A percentile compares a stretch with the other conserved stretches of the same genome.
Conservation (phyloP, 768 basidiomycete genomes). For the Pulveroboletus sp. region DNA sequence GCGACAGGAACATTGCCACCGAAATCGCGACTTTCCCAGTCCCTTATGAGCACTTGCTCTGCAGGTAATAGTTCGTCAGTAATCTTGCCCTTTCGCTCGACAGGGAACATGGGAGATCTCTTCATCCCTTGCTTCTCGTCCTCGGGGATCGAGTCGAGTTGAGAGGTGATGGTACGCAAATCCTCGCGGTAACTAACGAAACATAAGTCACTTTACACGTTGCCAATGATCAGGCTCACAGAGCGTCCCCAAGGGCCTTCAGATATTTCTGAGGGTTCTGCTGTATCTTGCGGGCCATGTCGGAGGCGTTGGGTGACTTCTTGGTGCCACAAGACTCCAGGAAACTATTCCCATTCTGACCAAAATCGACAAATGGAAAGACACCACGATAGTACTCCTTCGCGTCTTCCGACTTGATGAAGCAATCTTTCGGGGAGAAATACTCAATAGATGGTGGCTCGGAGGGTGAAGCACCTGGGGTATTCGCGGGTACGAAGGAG, state of each 20-base stretch:
- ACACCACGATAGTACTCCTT: conserved; percentile 6
- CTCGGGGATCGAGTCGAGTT: conserved; percentile 8
- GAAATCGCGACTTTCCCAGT: conserved; percentile 12
- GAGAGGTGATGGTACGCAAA: conserved; percentile 10
- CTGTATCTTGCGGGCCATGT: conserved; percentile 9
- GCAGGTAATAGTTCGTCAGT: conserved; percentile 2
- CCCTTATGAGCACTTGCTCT: conserved; percentile 7
- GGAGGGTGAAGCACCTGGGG: neutral
- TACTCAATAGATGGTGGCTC: neutral
- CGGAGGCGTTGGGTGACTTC: conserved; percentile 11
- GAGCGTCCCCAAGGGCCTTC: neutral
- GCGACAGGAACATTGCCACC: conserved; percentile 3
- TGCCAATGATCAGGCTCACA: conserved; percentile 2
- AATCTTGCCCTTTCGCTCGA: neutral
- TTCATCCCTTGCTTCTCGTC: conserved; percentile 10
- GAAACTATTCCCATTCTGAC: conserved; percentile 10
- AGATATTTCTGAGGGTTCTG: conserved; percentile 6
- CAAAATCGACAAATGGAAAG: conserved; percentile 15
- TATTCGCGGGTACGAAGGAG: conserved; percentile 10
- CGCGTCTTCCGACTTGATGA: conserved; percentile 1
- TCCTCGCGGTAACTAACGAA: conserved; percentile 10
- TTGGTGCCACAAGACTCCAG: conserved; percentile 11
- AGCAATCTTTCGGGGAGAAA: conserved; percentile 10
- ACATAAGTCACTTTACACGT: conserved; percentile 1
- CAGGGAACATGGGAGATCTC: conserved; percentile 8